A percentile compares a stretch with the other conserved stretches of the same genome.
Conservation (phyloP, 1,284 basidiomycete species). For the Bondarzewia mesenterica region DNA sequence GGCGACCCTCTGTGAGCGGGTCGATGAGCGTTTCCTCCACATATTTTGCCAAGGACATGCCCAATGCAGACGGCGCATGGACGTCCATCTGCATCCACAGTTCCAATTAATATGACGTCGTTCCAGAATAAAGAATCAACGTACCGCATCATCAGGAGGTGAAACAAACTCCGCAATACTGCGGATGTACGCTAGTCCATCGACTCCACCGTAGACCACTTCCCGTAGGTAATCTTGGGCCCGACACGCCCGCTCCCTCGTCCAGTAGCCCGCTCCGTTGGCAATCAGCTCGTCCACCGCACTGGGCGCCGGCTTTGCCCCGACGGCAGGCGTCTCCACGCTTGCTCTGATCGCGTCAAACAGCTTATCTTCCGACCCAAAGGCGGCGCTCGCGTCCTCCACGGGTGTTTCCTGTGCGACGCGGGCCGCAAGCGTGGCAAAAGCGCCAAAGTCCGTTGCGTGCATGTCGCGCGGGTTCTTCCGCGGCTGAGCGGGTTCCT, state of each 20-base stretch:
- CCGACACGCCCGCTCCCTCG: constrained; percentile 32
- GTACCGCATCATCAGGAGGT: constrained; percentile 8
- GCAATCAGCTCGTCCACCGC: constrained; percentile 7
- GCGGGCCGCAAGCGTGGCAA: constrained; percentile 39
- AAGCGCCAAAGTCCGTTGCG: constrained; percentile 53
- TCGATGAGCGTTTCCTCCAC: constrained; percentile 53
- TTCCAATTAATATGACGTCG: no score
- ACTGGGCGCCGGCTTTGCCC: neutral
- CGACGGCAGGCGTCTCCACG: constrained; percentile 13
- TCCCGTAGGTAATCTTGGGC: constrained; percentile 59
- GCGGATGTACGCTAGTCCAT: constrained; percentile 63
- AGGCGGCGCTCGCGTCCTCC: constrained; percentile 16
- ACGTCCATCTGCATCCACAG: neutral
- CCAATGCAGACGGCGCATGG: constrained; percentile 21
- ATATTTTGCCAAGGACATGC: constrained; percentile 46
- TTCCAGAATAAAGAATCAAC: no score
- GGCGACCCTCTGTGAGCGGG: constrained; percentile 50
- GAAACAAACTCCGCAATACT: constrained; percentile 65
- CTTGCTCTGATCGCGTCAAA: constrained; percentile 21
- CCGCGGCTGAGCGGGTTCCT: constrained; percentile 29
- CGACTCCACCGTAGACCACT: constrained; percentile 66
- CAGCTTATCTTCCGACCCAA: constrained; percentile 28
- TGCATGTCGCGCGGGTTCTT: constrained; percentile 46
- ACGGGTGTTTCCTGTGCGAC: constrained; percentile 33
- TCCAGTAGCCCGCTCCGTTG: constrained; percentile 35